Evolutionary conservation across 2,329 filamentous ascomycete genomes (phyloP).

Genomic region (Colletotrichum echinochloae): DNA sequence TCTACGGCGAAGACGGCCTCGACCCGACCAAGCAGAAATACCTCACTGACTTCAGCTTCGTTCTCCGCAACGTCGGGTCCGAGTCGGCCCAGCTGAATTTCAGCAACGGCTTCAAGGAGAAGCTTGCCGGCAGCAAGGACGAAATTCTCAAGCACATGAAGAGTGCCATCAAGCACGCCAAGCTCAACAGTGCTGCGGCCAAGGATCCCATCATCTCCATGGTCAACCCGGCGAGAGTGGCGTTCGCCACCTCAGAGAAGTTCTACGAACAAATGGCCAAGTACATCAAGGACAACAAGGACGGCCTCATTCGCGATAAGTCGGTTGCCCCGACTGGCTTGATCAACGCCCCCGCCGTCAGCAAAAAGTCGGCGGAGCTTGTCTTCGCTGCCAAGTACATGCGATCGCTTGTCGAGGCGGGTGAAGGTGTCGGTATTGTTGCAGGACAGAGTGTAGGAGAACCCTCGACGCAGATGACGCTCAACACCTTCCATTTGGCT

Average conservation of each 20-base stretch:
- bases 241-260: slow-evolving; percentile 89
- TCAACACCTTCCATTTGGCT: slow-evolving; percentile 99
- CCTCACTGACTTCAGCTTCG: slow-evolving; percentile 88
- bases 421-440: slow-evolving; percentile 96
- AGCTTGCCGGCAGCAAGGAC: slow-evolving; percentile 64
- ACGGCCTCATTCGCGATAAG: slow-evolving; percentile 62
- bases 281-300: slow-evolving; percentile 83
- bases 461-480: slow-evolving; percentile 98
- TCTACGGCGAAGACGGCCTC: slow-evolving; percentile 96
- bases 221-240: slow-evolving; percentile 81
- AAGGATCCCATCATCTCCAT: slow-evolving; percentile 81
- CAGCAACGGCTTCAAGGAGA: slow-evolving; percentile 60
- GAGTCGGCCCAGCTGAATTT: slow-evolving; percentile 82
- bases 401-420: slow-evolving; percentile 90
- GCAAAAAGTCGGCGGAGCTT: slow-evolving; percentile 82
- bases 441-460: slow-evolving; percentile 97
- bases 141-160: slow-evolving; percentile 83
- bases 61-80: slow-evolving; percentile 86
- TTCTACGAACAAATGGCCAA: slow-evolving; percentile 80
- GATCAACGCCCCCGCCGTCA: slow-evolving; percentile 50
- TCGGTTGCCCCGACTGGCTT: slow-evolving; percentile 51
- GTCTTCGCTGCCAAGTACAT: slow-evolving; percentile 94
- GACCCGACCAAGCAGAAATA: slow-evolving; percentile 96
- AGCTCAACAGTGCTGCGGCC: slow-evolving; percentile 65
- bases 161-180: slow-evolving; percentile 79